These are phyloP conservation scores for Phytophthora fragariae DNA, from an alignment of 352 stramenopile genomes.

Conservation along the genomic window DNA sequence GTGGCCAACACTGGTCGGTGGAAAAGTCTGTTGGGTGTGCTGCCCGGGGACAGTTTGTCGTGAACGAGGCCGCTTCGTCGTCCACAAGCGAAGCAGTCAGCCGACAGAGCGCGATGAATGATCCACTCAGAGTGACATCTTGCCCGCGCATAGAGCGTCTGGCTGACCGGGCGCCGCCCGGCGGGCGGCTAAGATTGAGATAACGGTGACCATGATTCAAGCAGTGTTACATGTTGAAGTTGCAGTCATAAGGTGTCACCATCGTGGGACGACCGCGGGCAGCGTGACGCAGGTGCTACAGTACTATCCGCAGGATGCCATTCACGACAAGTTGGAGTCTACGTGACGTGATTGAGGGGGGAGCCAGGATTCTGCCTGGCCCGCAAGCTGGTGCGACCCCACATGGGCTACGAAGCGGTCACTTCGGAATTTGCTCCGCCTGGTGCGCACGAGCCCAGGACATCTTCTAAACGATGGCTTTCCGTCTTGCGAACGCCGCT, in stretches of 20 bases:
- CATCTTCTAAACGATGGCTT: slow-evolving; percentile 23
- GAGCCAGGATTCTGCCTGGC: slow-evolving; percentile 17
- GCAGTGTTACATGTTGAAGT: slow-evolving; percentile 29
- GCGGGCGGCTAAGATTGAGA: background rate
- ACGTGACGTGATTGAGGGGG: slow-evolving; percentile 25
- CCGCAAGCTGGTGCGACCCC: background rate
- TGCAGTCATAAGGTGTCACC: slow-evolving; percentile 18
- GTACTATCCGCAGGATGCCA: slow-evolving; percentile 6
- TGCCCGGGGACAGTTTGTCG: background rate
- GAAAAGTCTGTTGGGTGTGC: slow-evolving; percentile 4
- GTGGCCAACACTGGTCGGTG: background rate
- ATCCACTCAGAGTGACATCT: background rate
- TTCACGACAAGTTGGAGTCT: slow-evolving; percentile 28
- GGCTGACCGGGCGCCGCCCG: background rate
- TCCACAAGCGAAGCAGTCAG: slow-evolving; percentile 1
- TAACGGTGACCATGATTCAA: background rate
- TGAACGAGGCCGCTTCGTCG: background rate
- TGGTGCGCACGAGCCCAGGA: slow-evolving; percentile 20
- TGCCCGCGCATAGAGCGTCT: slow-evolving; percentile 15
- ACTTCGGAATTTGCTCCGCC: slow-evolving; percentile 36
- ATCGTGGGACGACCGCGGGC: slow-evolving; percentile 29
- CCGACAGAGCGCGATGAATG: slow-evolving; percentile 1
- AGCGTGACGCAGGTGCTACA: slow-evolving; percentile 21
- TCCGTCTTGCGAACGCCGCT: slow-evolving; percentile 10
- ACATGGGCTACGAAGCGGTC: background rate